phyloP scores from a whole-genome alignment of 805 yeast genomes.

The Yarrowia divulgata region DNA sequence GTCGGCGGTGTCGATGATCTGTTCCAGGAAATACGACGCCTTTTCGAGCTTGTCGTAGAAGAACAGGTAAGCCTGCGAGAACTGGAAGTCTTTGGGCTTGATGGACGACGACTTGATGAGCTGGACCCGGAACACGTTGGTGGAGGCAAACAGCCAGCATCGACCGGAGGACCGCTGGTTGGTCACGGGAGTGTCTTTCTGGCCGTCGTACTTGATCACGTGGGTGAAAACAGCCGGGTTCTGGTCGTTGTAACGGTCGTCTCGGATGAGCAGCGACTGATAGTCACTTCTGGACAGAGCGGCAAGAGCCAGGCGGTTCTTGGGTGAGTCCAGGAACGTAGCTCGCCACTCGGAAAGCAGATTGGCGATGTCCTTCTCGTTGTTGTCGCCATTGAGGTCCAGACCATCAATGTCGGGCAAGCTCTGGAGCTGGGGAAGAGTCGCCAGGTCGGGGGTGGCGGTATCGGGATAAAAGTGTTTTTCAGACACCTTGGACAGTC shows the following conservation, averaged over 20 bases:
- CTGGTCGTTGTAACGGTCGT: conserved; percentile 40
- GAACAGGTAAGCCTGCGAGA: conserved; percentile 79
- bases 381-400: conserved; percentile 8
- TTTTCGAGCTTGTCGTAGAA: conserved; percentile 89
- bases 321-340: conserved; percentile 56
- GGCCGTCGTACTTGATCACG: conserved; percentile 58
- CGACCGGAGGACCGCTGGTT: conserved; percentile 80
- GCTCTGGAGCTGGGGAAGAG: conserved; percentile 18
- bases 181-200: conserved; percentile 60
- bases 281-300: conserved; percentile 60
- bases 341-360: conserved; percentile 57
- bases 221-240: conserved; percentile 53
- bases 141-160: conserved; percentile 89
- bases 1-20: conserved; percentile 70
- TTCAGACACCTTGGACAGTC: conserved; percentile 33
- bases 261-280: conserved; percentile 51
- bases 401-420: conserved; percentile 30
- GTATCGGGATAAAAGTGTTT: conserved; percentile 21
- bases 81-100: conserved; percentile 62
- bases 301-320: conserved; percentile 61
- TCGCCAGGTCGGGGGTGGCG: conserved; percentile 18
- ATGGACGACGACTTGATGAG: conserved; percentile 68
- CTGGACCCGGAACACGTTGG: conserved; percentile 71
- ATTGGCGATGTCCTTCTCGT: conserved; percentile 28
- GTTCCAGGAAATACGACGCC: conserved; percentile 79